These are phyloP conservation scores for Suhomyces panamericanus DNA, from an alignment of 1,139 yeast species.

Conservation along the genomic window DNA sequence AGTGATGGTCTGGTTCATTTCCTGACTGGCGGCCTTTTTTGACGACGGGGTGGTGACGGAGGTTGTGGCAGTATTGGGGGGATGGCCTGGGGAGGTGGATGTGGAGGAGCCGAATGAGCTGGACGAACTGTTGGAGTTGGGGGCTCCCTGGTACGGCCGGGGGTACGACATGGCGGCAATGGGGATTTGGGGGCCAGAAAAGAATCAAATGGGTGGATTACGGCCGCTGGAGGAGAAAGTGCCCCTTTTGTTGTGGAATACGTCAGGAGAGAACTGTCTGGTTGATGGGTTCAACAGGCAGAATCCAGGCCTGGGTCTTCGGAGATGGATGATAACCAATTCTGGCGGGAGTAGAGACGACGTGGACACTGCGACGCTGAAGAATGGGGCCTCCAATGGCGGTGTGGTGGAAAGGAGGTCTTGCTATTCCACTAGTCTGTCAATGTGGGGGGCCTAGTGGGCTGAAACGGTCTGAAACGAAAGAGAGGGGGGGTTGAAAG, in stretches of 20 bases:
- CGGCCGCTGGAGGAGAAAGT: background rate
- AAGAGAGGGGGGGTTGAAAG: background rate
- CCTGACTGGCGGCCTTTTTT: background rate
- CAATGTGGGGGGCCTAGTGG: too few species aligned
- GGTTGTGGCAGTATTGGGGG: constrained; percentile 11
- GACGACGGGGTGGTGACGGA: constrained; percentile 17
- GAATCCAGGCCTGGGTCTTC: too few species aligned
- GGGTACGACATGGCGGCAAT: constrained; percentile 21
- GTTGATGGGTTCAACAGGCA: too few species aligned
- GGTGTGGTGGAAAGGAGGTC: too few species aligned
- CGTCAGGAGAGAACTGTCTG: too few species aligned
- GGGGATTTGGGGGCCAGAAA: background rate
- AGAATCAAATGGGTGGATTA: background rate
- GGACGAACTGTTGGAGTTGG: constrained; percentile 3
- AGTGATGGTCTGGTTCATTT: background rate
- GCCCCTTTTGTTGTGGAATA: too few species aligned
- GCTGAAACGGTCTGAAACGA: background rate
- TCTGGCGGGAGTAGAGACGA: too few species aligned
- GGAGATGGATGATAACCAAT: too few species aligned
- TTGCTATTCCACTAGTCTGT: too few species aligned
- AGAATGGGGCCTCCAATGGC: too few species aligned
- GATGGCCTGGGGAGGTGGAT: constrained; percentile 4
- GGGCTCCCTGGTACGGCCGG: constrained; percentile 29
- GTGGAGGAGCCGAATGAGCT: constrained; percentile 6
- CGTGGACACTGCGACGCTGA: too few species aligned